Base-by-base conservation (phyloP, 2,329 filamentous ascomycete genomes). In the Amesomyces nigricolor region DNA sequence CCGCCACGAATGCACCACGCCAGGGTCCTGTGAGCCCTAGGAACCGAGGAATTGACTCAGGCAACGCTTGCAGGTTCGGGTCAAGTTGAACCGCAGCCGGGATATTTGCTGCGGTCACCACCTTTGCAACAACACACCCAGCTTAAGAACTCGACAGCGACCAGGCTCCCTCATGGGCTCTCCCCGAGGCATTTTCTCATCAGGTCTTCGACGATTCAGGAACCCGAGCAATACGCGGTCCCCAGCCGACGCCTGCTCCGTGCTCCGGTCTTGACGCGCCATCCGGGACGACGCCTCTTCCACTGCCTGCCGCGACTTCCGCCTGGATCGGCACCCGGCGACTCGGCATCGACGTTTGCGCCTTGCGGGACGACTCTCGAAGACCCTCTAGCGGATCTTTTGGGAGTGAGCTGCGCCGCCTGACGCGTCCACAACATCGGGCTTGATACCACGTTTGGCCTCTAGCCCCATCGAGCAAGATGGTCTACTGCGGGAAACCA, bases 401-500 rank as follows among this genome's bases (percentile, higher is more conserved):
- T 48, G 47, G 43, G 38, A 53, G 48, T 45, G 29, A 22, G 17
- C 59, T 61, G 55, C 56, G 54, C 53, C 57, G 53, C 48, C 42
- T n/a, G 43, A 49, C 56, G 52, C 50, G 52, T 40, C 52, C 51
- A 53, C 40, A 32, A 46, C 29, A 10, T 35, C 40, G 52, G 57
- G 35, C 26, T 47, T 46, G 40, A 43, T 51, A 49, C 51, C 44
- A 16, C 17, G 9, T 45, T 48, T 11, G 47, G 53, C 32, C 9
- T 35, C 46, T 16, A 35, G 19, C 39, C 29, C 26, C 30, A 30
- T 29, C 43, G n/a, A 10, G 14, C 39, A 64, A 50, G 53, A 81
- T 82, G 79, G 78, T 81, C 5, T 82, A 80, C 63, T 81, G 79
- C 61, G 78, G 79, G 5, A 80, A 80, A 62, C 78, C 79, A 43